Conservation (phyloP, 441 rosid genomes). For the Erysimum cheiri region DNA sequence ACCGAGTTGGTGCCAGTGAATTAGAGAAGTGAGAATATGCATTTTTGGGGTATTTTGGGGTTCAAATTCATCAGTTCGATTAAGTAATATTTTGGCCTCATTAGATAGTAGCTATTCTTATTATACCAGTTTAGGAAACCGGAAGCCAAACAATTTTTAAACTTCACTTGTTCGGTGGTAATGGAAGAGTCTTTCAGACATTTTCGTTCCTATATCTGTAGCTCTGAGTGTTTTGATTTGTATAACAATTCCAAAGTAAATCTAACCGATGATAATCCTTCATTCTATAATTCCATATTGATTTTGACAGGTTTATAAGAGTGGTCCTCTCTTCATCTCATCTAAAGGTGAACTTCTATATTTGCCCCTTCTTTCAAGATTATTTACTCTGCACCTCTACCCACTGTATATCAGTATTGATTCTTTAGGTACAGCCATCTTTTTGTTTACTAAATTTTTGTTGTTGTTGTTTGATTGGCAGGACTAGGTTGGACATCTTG, state of each 20-base stretch:
- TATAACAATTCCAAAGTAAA: not conserved
- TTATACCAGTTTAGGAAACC: not conserved
- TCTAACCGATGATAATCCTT: not conserved
- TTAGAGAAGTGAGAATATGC: constrained; percentile 5
- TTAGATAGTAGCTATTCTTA: not conserved
- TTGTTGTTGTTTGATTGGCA: constrained; percentile 44
- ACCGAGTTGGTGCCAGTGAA: constrained; percentile 4
- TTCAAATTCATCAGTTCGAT: not conserved
- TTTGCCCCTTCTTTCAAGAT: not conserved
- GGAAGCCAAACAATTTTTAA: not conserved
- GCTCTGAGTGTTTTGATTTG: constrained; percentile 17
- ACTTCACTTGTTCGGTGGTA: not conserved
- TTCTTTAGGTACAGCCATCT: constrained; percentile 9
- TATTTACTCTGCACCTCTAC: not conserved
- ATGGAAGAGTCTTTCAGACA: constrained; percentile 14
- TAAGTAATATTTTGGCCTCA: not conserved
- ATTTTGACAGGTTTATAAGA: constrained; percentile 84
- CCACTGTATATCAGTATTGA: constrained; percentile 8
- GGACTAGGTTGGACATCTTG: constrained; percentile 99
- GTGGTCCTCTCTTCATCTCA: constrained; percentile 95
- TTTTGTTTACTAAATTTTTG: constrained; percentile 4
- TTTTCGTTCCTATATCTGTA: not conserved
- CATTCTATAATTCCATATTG: not conserved
- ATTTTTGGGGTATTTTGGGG: not conserved
- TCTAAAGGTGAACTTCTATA: constrained; percentile 70